Evolutionary conservation across 768 basidiomycete genomes (phyloP), one percentile per base, ranked within the genome.

Genomic region (Rhodotorula babjevae): DNA sequence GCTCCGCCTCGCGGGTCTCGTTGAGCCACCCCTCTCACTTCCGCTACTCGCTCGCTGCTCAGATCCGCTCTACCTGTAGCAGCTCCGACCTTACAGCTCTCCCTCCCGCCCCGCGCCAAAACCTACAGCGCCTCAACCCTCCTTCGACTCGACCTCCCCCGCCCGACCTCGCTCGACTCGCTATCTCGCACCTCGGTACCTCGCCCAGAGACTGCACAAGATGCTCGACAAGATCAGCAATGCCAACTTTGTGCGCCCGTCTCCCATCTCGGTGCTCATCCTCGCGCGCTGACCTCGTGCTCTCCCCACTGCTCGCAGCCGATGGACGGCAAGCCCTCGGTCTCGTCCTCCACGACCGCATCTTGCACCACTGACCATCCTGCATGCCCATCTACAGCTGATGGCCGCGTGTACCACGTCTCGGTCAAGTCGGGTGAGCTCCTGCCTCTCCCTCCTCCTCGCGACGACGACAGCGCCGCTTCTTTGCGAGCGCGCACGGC

Each of bases 351-450:
- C 4, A 36, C 36, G 36, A 36, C 36, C 5, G 5, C 36, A 5
- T 9, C 36, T 36, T 36, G 36, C 36, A 36, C 5, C 36, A 36
- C 36, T 4, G 5, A 5, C 36, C 5, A 36, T 9, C 36, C 36
- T 36, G 36, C 36, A 5, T 4, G 9, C 36, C 36, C 36, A 36
- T 18, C 31, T 10, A 44, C 27, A 59, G 65, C 63, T 8, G 63
- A 75, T 25, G 74, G 74, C 0, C 33, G 70, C 11, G 68, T 68
- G 4, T 72, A 75, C 61, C 74, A 75, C 69, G 61, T 65, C 47
- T 56, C 56, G 14, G 64, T 65, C 29, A 16, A 23, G 2, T 23
- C 44, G 18, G 64, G 63, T 64, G 12, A 52, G 63, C 55, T 15
- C 29, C 3, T 21, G 19, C 21, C 25, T 25, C 60, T 25, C 46